Evolutionary conservation across 208 protist genomes (phyloP), one percentile per base, ranked within the genome.

Genomic region (Wallacemonas sp.): DNA sequence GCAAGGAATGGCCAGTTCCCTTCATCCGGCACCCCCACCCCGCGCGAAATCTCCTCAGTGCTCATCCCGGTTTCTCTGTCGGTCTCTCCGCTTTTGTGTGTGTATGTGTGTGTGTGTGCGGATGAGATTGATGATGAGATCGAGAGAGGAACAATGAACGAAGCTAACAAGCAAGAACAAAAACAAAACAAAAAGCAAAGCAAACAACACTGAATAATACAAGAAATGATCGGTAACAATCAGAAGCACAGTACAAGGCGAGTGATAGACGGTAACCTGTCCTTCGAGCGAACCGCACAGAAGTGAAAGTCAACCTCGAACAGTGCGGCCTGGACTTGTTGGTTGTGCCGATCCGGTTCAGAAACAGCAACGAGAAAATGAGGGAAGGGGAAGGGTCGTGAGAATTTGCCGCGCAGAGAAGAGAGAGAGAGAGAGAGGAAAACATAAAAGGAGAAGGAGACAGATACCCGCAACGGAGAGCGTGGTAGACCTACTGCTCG

Each of bases 131-230:
- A 9, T 42, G 41, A 11, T 34, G 26, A 59, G 27, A 46, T 6
- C 36, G 55, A 14, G 62, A 58, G 8, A 27, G n/a, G 62, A 42
- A 54, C 19, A 63, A 68, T 54, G 54, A 51, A 31, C 55, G 22
- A 49, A 36, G 45, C 24, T 19, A 53, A 33, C 28, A 42, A 51
- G 31, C 58, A 41, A 41, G 36, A 41, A 6, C 36, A 41, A 41
- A 6, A 14, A 41, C 14, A 41, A 41, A 41, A 14, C n/a, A 59
- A 11, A 66, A 55, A 17, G 27, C 15, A 65, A 39, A 49, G 26
- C 62, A 68, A 64, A 58, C 38, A 38, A 62, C 21, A 53, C 30
- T 49, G 21, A 22, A 47, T 21, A 36, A 39, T 34, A 24, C 56
- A 36, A 33, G 11, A 17, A 27, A 44, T 19, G 9, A 51, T 17